Base-by-base conservation (phyloP, 331 rosid genomes). In the Acacia concinna region DNA sequence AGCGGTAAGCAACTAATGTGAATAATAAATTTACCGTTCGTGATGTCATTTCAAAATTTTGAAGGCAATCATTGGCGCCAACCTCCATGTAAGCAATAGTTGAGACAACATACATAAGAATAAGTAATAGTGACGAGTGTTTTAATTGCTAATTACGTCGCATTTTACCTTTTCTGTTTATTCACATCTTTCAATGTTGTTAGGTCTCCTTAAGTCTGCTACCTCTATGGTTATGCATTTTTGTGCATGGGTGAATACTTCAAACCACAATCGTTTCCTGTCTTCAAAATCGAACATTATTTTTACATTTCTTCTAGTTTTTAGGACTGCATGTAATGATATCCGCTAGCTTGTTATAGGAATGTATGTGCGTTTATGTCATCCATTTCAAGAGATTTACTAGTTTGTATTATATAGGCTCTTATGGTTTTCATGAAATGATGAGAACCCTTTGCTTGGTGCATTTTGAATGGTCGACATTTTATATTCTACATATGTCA, bases 41-140 rank as follows among this genome's bases (percentile, higher is more conserved):
- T 64, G 73, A 62, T 59, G 77, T 8, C 12, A 28, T 49, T 70
- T 73, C 67, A 60, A 74, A 70, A 73, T 52, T 84, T 81, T 84
- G 66, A 81, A 80, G 89, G 78, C 69, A 71, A 66, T 81, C 60
- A 35, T 81, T 90, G 90, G 91, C 86, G 86, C 84, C 85, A 85
- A 86, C 84, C 76, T 51, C 76, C 73, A 81, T 81, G 77, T 78
- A 49, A 68, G 89, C 71, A 79, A 7, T 81, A 77, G 73, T 68
- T 84, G 75, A 69, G 74, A 82, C 47, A 59, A 65, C 66, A 59
- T 78, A 41, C 38, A 6, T 81, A 63, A 59, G 27, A 8, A 38
- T 78, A 51, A 20, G 62, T 51, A 69, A 69, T 62, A 64, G 64
- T 49, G 75, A 70, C 15, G 5, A 46, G 80, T 72, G 44, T 73